These are phyloP conservation scores for Plasmodium gaboni DNA, from an alignment of 169 alveolate species.

Conservation along the genomic window DNA sequence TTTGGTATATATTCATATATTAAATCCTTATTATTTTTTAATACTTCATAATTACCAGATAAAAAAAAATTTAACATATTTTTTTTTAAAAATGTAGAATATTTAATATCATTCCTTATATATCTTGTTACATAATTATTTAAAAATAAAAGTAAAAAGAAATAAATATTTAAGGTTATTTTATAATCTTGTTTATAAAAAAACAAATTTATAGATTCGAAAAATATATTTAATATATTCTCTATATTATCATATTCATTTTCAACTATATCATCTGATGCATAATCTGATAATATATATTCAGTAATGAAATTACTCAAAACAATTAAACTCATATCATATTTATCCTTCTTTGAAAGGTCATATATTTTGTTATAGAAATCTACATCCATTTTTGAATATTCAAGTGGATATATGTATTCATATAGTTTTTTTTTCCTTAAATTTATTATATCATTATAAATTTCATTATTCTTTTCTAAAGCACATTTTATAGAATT, in stretches of 20 bases:
- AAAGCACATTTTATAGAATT: conserved; percentile 11
- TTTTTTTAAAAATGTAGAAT: conserved; percentile 38
- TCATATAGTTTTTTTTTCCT: conserved; percentile 43
- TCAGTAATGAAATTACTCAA: conserved; percentile 66
- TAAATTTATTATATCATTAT: conserved; percentile 60
- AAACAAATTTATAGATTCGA: conserved; percentile 57
- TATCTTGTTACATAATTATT: conserved; percentile 71
- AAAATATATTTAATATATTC: conserved; percentile 70
- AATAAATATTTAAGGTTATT: conserved; percentile 53
- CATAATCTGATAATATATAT: conserved; percentile 51
- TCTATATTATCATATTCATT: conserved; percentile 53
- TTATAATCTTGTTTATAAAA: conserved; percentile 60
- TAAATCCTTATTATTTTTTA: conserved; percentile 39
- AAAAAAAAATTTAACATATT: conserved; percentile 50
- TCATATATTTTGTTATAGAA: conserved; percentile 43
- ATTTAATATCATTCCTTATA: conserved; percentile 42
- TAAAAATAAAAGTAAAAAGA: conserved; percentile 58
- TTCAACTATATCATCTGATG: conserved; percentile 54
- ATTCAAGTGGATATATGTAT: conserved; percentile 24
- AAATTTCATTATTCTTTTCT: conserved; percentile 37
- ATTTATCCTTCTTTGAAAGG: conserved; percentile 59
- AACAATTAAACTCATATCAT: conserved; percentile 66
- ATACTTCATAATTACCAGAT: conserved; percentile 49
- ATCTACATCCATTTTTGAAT: conserved; percentile 18
- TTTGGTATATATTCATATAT: conserved; percentile 67